Evolutionary conservation across 139 green algal genomes (phyloP).

Genomic region (Tetradesmus obliquus): DNA sequence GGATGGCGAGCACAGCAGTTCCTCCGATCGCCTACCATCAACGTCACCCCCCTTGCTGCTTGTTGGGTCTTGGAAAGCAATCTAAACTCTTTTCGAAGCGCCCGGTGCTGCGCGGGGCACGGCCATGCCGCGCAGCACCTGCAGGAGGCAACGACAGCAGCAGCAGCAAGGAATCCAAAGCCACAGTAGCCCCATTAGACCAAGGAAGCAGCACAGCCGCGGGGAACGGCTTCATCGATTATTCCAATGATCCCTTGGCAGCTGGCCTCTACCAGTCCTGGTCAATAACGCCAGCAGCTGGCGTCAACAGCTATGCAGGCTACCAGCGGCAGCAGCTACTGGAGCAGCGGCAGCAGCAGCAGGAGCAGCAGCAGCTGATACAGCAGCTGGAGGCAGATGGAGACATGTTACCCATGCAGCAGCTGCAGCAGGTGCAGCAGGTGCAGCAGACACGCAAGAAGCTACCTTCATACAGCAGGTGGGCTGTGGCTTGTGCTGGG

Average conservation of each 20-base stretch:
- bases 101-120: no score
- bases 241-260: background rate
- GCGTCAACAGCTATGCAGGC: background rate
- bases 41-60: background rate
- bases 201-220: background rate
- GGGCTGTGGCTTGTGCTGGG: background rate
- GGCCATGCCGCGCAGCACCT: background rate
- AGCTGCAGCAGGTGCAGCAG: background rate
- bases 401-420: background rate
- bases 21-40: background rate
- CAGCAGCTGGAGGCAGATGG: background rate
- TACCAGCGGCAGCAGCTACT: background rate
- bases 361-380: background rate
- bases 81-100: background rate
- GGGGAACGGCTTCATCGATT: background rate
- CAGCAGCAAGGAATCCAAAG: background rate
- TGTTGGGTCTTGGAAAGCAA: background rate
- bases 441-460: background rate
- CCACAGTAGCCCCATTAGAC: background rate
- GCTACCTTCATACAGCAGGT: conserved; percentile 5
- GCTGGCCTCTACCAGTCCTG: background rate
- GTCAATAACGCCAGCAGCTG: background rate
- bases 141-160: background rate
- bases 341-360: background rate
- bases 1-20: background rate